phyloP scores from a whole-genome alignment of 2,329 filamentous ascomycete species.

The Colletotrichum musicola region DNA sequence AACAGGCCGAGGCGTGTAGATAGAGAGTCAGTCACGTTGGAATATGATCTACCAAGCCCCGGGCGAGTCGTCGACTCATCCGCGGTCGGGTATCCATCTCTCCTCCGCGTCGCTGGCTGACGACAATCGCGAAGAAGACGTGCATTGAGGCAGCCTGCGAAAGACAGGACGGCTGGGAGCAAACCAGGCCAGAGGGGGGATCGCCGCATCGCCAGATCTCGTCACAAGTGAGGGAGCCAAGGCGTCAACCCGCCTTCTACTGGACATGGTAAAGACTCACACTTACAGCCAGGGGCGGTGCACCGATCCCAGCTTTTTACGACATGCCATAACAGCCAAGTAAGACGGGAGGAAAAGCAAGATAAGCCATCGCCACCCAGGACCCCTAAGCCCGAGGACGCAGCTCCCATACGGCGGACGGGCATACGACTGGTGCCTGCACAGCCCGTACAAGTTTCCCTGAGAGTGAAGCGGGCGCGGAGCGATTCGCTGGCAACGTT shows the following conservation, averaged over 20 bases:
- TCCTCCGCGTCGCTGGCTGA: too few species aligned
- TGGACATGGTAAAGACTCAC: not conserved
- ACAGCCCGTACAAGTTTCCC: not conserved
- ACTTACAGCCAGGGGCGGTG: not conserved
- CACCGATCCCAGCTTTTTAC: not conserved
- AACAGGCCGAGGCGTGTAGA: not conserved
- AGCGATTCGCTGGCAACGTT: not conserved
- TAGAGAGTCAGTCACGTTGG: not conserved
- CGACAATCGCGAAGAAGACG: not conserved
- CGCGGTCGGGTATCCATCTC: not conserved
- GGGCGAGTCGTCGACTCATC: not conserved
- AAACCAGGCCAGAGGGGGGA: not conserved
- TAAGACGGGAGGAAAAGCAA: not conserved
- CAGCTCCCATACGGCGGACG: not conserved
- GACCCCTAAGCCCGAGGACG: not conserved
- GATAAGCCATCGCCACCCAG: not conserved
- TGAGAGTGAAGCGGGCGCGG: not conserved
- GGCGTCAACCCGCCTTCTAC: not conserved
- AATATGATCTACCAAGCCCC: not conserved
- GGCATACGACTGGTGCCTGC: conserved; percentile 1
- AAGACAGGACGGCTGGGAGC: not conserved
- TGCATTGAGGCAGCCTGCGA: not conserved
- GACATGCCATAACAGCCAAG: not conserved
- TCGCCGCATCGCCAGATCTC: not conserved
- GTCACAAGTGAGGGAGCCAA: not conserved